Evolutionary conservation across 2,329 filamentous ascomycete genomes (phyloP), one percentile per base, ranked within the genome.

Genomic region (Verticillium albo-atrum): DNA sequence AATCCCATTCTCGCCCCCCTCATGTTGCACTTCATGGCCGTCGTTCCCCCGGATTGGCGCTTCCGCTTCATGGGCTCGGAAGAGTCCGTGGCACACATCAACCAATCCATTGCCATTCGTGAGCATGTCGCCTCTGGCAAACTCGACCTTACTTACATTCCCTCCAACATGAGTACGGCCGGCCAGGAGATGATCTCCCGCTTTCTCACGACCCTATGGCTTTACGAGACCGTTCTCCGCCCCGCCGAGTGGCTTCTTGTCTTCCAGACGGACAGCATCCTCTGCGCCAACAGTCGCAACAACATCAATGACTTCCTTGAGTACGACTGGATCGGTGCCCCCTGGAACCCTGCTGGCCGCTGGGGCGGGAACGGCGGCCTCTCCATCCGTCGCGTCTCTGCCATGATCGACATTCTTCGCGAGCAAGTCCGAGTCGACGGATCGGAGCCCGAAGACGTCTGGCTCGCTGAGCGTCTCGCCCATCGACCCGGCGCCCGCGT

Each of bases 181-280:
- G 76, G 76, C 14, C 77, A 81, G 64, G 82, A 85, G 68, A 76
- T 79, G 69, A 80, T 84, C 57, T 79, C 74, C 62, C 75, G 77
- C 47, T 82, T 83, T 61, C 70, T 85, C 50, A 85, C 82, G 4
- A 80, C 70, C 17, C 67, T 77, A 26, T 81, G 80, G 76, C 71
- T 85, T 2, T 85, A 84, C 69, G 78, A 84, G 64, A 67, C 64
- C 3, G 74, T 79, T 6, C 68, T 84, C 28, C 71, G 73, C 54
- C 77, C 79, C 0, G 80, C 80, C 14, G 82, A 85, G 70, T 82
- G 78, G 76, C 69, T 85, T 32, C 73, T 85, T 26, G 68, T 83
- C 25, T 85, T 84, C 70, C 79, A 81, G 71, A 79, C 78, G 57
- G 82, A 85, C 71, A 80, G 77, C 63, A 82, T 84, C 61, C 69